Conservation (phyloP, 805 yeast genomes). For the Kregervanrija pseudodelftensis region DNA sequence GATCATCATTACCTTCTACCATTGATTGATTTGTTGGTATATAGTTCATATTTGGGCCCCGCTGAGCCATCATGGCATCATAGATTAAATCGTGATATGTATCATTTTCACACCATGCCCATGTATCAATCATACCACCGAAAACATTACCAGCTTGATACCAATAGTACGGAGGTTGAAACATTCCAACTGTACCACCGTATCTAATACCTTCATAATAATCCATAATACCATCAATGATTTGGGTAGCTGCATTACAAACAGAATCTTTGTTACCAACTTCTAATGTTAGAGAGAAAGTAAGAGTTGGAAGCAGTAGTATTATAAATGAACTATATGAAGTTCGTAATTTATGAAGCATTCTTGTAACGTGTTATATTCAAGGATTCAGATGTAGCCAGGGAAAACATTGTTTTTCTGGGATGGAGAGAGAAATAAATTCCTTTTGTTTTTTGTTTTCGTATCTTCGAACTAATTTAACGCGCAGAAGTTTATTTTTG, state of each 20-base stretch:
- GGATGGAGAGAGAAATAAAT: too few species aligned
- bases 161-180: constrained; percentile 75
- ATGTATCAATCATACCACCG: constrained; percentile 65
- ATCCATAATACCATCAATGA: constrained; percentile 70
- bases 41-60: constrained; percentile 57
- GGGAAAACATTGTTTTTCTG: too few species aligned
- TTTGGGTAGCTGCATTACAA: constrained; percentile 46
- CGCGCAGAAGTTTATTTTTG: too few species aligned
- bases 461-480: too few species aligned
- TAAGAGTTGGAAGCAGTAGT: background rate
- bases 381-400: too few species aligned
- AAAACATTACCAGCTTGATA: constrained; percentile 87
- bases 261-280: constrained; percentile 22
- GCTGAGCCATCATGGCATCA: constrained; percentile 59
- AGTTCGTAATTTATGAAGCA: too few species aligned
- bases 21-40: constrained; percentile 76
- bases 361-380: too few species aligned
- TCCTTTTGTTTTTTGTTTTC: too few species aligned
- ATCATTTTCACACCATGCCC: constrained; percentile 61
- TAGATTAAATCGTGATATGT: constrained; percentile 52
- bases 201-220: constrained; percentile 62
- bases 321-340: too few species aligned
- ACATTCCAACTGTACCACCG: constrained; percentile 71
- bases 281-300: constrained; percentile 10
- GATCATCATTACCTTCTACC: constrained; percentile 91